These are phyloP conservation scores for Fusarium sp. DNA, from an alignment of 2,329 filamentous ascomycete genomes.

Conservation along the genomic window DNA sequence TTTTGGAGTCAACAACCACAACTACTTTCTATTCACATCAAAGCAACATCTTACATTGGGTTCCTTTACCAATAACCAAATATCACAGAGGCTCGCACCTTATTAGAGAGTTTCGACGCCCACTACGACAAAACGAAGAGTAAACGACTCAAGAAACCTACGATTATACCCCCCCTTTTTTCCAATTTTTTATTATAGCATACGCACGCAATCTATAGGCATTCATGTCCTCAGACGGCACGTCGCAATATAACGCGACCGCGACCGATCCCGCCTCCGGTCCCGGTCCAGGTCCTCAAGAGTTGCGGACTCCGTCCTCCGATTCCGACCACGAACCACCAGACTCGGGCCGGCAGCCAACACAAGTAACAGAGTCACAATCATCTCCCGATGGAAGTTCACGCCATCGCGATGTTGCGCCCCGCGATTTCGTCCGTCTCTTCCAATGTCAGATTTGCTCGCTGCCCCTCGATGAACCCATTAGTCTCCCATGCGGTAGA, in stretches of 20 bases:
- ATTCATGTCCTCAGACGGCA: constrained; percentile 36
- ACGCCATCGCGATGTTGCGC: constrained; percentile 30
- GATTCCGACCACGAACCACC: constrained; percentile 13
- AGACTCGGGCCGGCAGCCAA: constrained; percentile 15
- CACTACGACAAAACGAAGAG: constrained; percentile 6
- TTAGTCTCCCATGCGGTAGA: constrained; percentile 84
- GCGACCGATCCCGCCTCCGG: constrained; percentile 26
- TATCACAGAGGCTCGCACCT: constrained; percentile 33
- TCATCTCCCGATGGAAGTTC: constrained; percentile 2
- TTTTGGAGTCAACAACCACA: background rate
- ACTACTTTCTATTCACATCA: background rate
- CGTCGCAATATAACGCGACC: constrained; percentile 20
- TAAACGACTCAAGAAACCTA: background rate
- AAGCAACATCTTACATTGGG: constrained; percentile 3
- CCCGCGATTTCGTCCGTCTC: constrained; percentile 66
- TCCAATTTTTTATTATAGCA: background rate
- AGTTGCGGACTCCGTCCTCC: constrained; percentile 4
- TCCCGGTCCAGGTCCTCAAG: constrained; percentile 24
- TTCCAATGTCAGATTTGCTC: constrained; percentile 84
- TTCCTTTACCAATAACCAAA: background rate
- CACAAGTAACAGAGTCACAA: constrained; percentile 8
- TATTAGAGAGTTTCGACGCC: constrained; percentile 41
- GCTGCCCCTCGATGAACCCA: constrained; percentile 71
- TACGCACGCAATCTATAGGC: constrained; percentile 17
- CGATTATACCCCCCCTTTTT: background rate